Conservation (phyloP, 306 rosid genomes). For the Begonia masoniana region DNA sequence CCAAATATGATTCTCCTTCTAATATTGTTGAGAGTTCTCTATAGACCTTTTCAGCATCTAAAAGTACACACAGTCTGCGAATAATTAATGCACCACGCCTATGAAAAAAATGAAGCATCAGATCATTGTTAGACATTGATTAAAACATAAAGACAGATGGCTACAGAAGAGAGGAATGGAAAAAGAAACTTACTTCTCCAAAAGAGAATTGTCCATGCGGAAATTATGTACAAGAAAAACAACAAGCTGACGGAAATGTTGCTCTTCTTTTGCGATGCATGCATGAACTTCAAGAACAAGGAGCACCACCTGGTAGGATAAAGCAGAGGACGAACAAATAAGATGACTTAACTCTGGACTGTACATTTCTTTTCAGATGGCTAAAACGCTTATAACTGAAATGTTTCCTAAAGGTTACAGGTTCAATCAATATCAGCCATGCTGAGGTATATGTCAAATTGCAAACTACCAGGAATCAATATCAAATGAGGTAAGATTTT, state of each 20-base stretch:
- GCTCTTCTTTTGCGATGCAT: constrained; percentile 77
- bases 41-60: constrained; percentile 90
- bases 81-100: constrained; percentile 98
- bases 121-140: background rate
- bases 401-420: too few relatives aligned
- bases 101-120: constrained; percentile 8
- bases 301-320: constrained; percentile 66
- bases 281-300: constrained; percentile 96
- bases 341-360: too few relatives aligned
- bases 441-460: too few relatives aligned
- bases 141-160: background rate
- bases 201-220: constrained; percentile 62
- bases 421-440: too few relatives aligned
- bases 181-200: constrained; percentile 65
- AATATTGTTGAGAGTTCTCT: constrained; percentile 78
- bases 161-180: constrained; percentile 1
- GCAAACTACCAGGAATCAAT: too few relatives aligned
- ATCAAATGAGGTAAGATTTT: too few relatives aligned
- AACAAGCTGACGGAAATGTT: constrained; percentile 77
- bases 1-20: constrained; percentile 78
- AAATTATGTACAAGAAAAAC: constrained; percentile 76
- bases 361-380: too few relatives aligned
- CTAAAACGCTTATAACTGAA: too few relatives aligned
- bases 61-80: constrained; percentile 87
- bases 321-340: too few relatives aligned